phyloP scores from a whole-genome alignment of 805 yeast species.

The Barnettozyma californica region DNA sequence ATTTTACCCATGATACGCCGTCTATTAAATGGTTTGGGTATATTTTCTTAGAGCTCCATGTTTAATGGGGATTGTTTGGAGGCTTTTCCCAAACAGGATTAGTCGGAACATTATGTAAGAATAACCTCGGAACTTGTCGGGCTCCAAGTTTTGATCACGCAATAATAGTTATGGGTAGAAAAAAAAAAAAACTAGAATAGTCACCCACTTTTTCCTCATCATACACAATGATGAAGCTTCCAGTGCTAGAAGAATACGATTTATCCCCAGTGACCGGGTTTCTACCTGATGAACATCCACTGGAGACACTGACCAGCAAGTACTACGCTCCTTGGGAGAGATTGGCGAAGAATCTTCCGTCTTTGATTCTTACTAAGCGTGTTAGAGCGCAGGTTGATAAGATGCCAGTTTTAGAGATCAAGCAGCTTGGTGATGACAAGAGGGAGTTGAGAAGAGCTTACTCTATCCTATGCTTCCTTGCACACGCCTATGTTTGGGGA shows the following conservation, averaged over 20 bases:
- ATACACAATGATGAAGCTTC: conserved; percentile 30
- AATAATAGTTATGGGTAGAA: no score
- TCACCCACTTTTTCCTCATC: not conserved
- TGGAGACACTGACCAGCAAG: conserved; percentile 48
- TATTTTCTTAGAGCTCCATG: no score
- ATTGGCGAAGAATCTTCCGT: conserved; percentile 61
- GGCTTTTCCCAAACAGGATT: no score
- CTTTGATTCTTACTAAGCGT: conserved; percentile 60
- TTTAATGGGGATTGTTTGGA: not conserved
- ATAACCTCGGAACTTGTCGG: not conserved
- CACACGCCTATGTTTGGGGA: conserved; percentile 92
- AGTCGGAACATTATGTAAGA: not conserved
- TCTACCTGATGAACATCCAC: conserved; percentile 65
- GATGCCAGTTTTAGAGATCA: conserved; percentile 51
- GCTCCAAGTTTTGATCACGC: not conserved
- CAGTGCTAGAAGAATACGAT: conserved; percentile 58
- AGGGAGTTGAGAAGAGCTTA: conserved; percentile 74
- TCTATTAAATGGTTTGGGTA: not conserved
- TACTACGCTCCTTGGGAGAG: conserved; percentile 79
- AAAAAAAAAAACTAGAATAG: not conserved
- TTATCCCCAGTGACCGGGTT: conserved; percentile 72
- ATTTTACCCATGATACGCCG: conserved; percentile 22
- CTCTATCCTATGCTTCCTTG: conserved; percentile 68
- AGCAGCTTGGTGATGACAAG: conserved; percentile 32
- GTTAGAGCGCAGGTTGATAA: conserved; percentile 60